phyloP scores from a whole-genome alignment of 2,329 filamentous ascomycete genomes.

The Pyrenophora graminea region DNA sequence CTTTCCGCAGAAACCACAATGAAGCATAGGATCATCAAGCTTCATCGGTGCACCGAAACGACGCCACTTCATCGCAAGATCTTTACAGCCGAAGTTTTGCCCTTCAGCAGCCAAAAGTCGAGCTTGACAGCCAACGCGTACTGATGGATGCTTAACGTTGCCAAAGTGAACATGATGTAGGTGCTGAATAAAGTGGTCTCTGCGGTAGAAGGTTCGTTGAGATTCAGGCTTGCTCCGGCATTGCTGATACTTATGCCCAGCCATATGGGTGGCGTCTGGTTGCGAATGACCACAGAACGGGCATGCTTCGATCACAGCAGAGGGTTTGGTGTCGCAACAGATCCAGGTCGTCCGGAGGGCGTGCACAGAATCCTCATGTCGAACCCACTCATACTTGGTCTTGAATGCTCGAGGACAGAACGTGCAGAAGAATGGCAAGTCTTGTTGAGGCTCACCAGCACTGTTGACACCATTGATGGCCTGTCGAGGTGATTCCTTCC shows the following conservation, averaged over 20 bases:
- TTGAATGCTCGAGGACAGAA: slow-evolving; percentile 45
- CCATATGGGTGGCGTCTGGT: slow-evolving; percentile 43
- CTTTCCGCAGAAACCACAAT: slow-evolving; percentile 43
- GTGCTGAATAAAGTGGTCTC: slow-evolving; percentile 44
- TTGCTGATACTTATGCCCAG: slow-evolving; percentile 42
- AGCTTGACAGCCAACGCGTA: slow-evolving; percentile 39
- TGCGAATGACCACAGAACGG: slow-evolving; percentile 39
- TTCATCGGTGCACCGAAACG: slow-evolving; percentile 43
- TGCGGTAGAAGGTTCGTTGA: slow-evolving; percentile 44
- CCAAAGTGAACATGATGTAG: slow-evolving; percentile 44
- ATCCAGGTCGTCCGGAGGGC: slow-evolving; percentile 46
- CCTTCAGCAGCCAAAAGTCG: slow-evolving; percentile 35
- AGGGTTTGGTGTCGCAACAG: slow-evolving; percentile 38
- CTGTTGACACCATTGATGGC: slow-evolving; percentile 39
- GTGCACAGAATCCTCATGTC: slow-evolving; percentile 45
- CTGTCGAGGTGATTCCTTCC: slow-evolving; percentile 38
- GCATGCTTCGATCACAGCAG: slow-evolving; percentile 29
- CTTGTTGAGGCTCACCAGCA: slow-evolving; percentile 34
- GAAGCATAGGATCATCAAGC: slow-evolving; percentile 42
- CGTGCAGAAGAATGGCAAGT: slow-evolving; percentile 44
- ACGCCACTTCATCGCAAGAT: slow-evolving; percentile 42
- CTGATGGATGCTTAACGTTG: slow-evolving; percentile 41
- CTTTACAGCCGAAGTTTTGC: slow-evolving; percentile 43
- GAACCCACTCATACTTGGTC: slow-evolving; percentile 46
- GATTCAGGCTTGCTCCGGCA: slow-evolving; percentile 41